Evolutionary conservation across 805 yeast genomes (phyloP).

Genomic region (Blastobotrys parvus): DNA sequence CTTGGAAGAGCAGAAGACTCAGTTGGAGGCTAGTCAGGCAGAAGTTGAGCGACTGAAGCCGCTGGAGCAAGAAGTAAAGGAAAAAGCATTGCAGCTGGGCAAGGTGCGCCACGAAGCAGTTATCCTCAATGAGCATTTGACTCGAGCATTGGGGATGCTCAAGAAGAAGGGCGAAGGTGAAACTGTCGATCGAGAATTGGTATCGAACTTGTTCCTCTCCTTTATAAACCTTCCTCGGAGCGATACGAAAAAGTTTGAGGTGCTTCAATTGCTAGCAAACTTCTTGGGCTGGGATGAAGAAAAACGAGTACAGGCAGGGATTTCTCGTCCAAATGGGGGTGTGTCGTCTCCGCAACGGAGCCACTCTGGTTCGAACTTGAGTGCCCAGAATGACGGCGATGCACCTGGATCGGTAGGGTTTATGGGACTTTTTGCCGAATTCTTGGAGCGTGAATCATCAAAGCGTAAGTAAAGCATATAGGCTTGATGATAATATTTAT

Average conservation of each 20-base stretch:
- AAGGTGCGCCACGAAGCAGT: slow-evolving; percentile 93
- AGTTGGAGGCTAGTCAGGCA: slow-evolving; percentile 25
- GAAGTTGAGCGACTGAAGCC: slow-evolving; percentile 25
- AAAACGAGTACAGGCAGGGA: slow-evolving; percentile 27
- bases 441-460: slow-evolving; percentile 26
- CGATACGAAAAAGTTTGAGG: slow-evolving; percentile 91
- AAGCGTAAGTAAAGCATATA: background rate
- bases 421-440: slow-evolving; percentile 32
- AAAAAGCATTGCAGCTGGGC: slow-evolving; percentile 73
- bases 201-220: slow-evolving; percentile 77
- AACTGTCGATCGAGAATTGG: slow-evolving; percentile 77
- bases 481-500: no score
- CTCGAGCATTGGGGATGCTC: slow-evolving; percentile 82
- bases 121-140: slow-evolving; percentile 84
- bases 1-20: slow-evolving; percentile 21
- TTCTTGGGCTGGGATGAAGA: slow-evolving; percentile 82
- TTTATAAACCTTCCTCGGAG: slow-evolving; percentile 85
- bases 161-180: slow-evolving; percentile 70
- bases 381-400: background rate
- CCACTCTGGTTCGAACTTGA: slow-evolving; percentile 8
- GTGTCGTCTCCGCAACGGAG: slow-evolving; percentile 11
- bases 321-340: slow-evolving; percentile 13
- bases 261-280: slow-evolving; percentile 72
- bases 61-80: slow-evolving; percentile 50
- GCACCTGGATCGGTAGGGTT: slow-evolving; percentile 23